Evolutionary conservation across 2,329 filamentous ascomycete genomes (phyloP).

Genomic region (Aureobasidium melanogenum): DNA sequence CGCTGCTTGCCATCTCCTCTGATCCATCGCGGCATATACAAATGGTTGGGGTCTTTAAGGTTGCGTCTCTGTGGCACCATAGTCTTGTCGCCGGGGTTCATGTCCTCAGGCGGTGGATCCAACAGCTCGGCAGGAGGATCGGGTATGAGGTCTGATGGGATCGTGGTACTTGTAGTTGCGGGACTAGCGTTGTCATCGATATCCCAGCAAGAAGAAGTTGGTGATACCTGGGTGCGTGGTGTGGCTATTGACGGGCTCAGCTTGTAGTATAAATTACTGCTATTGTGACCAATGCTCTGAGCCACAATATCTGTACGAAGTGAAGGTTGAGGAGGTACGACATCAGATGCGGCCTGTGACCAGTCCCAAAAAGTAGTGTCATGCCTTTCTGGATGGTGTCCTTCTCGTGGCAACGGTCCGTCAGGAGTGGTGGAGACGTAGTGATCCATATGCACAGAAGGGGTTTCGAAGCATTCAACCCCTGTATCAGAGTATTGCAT

Average conservation of each 20-base stretch:
- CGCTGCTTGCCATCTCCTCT: slow-evolving; percentile 5
- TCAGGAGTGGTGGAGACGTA: not conserved
- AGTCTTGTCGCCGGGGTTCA: not conserved
- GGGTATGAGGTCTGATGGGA: not conserved
- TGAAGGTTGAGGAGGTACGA: not conserved
- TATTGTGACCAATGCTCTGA: too few relatives aligned
- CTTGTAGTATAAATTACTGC: not conserved
- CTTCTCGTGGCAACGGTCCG: not conserved
- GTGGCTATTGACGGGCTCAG: not conserved
- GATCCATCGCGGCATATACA: slow-evolving; percentile 10
- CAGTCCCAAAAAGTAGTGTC: not conserved
- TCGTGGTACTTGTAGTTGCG: not conserved
- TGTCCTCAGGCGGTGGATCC: not conserved
- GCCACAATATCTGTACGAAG: not conserved
- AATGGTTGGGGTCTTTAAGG: not conserved
- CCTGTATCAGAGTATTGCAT: not conserved
- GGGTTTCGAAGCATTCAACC: not conserved
- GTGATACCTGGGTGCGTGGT: not conserved
- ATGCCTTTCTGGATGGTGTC: not conserved
- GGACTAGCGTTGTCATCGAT: not conserved
- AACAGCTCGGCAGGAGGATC: not conserved
- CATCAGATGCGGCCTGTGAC: not conserved
- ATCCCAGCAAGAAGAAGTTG: not conserved
- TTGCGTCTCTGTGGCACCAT: slow-evolving; percentile 4
- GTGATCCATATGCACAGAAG: not conserved